Conservation (phyloP, 2,329 filamentous ascomycete genomes). For the Cryphonectria japonica region DNA sequence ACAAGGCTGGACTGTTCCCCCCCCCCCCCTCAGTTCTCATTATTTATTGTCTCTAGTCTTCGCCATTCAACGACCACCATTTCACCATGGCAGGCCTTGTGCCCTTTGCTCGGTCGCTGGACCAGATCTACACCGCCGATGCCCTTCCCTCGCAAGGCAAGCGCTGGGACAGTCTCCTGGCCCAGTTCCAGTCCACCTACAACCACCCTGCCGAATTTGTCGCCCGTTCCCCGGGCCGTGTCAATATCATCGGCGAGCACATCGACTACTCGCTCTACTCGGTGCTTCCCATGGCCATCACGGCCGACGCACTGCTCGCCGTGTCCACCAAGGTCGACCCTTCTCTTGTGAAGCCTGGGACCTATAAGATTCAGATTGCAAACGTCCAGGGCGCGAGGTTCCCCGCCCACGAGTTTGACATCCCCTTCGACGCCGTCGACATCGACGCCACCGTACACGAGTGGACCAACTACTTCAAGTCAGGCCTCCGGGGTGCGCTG, state of each 20-base stretch:
- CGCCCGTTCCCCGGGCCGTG: constrained; percentile 86
- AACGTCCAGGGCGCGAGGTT: constrained; percentile 82
- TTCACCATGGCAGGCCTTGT: constrained; percentile 61
- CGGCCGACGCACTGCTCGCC: constrained; percentile 86
- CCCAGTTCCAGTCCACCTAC: constrained; percentile 72
- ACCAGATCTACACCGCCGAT: constrained; percentile 82
- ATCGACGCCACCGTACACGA: constrained; percentile 87
- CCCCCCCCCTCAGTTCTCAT: too few relatives aligned
- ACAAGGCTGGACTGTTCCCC: neutral
- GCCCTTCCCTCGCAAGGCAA: constrained; percentile 67
- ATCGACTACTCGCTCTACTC: constrained; percentile 98
- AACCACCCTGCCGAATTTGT: constrained; percentile 77
- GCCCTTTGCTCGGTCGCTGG: constrained; percentile 73
- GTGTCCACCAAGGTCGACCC: constrained; percentile 58
- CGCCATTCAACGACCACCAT: neutral
- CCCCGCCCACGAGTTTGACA: constrained; percentile 71
- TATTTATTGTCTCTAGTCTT: neutral
- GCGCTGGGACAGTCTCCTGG: constrained; percentile 76
- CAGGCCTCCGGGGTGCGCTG: constrained; percentile 81
- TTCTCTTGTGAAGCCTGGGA: constrained; percentile 51
- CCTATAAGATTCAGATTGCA: constrained; percentile 73
- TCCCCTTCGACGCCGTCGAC: constrained; percentile 67
- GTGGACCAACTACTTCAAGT: constrained; percentile 99
- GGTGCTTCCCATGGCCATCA: constrained; percentile 93
- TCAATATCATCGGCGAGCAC: constrained; percentile 99